phyloP scores from a whole-genome alignment of 2,329 filamentous ascomycete species.

The Pestalotiopsis sp. region DNA sequence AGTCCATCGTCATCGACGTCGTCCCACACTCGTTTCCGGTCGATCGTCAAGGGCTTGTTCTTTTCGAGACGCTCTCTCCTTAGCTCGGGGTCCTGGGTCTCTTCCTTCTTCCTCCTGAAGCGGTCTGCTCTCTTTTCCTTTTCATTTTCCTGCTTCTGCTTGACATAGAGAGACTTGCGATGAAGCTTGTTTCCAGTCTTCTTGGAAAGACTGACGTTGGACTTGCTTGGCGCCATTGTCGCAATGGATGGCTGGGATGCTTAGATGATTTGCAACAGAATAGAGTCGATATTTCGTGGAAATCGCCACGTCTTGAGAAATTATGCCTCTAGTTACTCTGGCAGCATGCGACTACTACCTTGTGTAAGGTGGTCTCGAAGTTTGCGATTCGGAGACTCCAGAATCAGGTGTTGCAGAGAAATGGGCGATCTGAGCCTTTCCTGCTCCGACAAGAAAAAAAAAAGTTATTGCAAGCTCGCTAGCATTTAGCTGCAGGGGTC shows the following conservation, averaged over 20 bases:
- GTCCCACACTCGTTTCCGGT: slow-evolving; percentile 90
- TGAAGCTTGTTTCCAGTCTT: slow-evolving; percentile 72
- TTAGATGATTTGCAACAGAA: background rate
- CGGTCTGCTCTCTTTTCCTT: slow-evolving; percentile 74
- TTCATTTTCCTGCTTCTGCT: slow-evolving; percentile 76
- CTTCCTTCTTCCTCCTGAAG: slow-evolving; percentile 78
- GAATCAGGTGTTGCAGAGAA: background rate
- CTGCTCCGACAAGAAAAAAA: background rate
- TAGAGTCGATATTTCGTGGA: background rate
- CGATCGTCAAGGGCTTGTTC: slow-evolving; percentile 80
- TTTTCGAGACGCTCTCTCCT: slow-evolving; percentile 70
- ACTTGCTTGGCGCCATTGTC: slow-evolving; percentile 12
- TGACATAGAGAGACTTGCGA: slow-evolving; percentile 75
- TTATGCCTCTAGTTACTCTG: background rate
- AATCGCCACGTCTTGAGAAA: background rate
- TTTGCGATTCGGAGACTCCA: background rate
- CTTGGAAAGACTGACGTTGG: slow-evolving; percentile 21
- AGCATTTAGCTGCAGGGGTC: slow-evolving; percentile 4
- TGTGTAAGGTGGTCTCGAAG: background rate
- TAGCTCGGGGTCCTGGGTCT: slow-evolving; percentile 78
- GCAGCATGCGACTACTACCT: background rate
- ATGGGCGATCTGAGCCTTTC: background rate
- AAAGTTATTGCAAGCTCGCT: slow-evolving; percentile 4
- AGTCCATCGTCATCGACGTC: slow-evolving; percentile 65
- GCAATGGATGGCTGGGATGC: background rate